These are phyloP conservation scores for Histomonas meleagridis DNA, from an alignment of 208 protist species.

Conservation along the genomic window DNA sequence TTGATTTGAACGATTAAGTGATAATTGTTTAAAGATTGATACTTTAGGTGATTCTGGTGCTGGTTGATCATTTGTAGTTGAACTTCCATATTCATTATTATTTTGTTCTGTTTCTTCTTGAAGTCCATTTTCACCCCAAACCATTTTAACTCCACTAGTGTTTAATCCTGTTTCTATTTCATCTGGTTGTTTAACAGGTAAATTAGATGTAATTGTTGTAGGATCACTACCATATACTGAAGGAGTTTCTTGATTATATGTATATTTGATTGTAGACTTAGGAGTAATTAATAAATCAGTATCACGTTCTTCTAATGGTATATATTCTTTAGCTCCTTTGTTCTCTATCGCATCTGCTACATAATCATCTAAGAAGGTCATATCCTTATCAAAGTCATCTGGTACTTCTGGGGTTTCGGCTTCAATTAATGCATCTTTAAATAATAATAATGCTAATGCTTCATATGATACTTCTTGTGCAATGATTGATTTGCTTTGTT, in stretches of 20 bases:
- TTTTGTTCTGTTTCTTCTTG: neutral
- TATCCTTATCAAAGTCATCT: neutral
- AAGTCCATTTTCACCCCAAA: neutral
- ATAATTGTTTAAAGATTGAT: neutral
- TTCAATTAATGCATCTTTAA: neutral
- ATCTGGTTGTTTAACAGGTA: neutral
- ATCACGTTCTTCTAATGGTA: slow-evolving; percentile 12
- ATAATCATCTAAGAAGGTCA: neutral
- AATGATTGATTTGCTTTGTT: neutral
- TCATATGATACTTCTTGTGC: slow-evolving; percentile 14
- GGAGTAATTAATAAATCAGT: neutral
- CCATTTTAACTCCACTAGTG: neutral
- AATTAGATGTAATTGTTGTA: neutral
- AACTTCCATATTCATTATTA: neutral
- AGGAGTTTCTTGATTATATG: neutral
- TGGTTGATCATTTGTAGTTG: neutral
- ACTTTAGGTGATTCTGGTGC: neutral
- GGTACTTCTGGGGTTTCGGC: neutral
- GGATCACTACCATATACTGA: neutral
- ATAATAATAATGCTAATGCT: neutral
- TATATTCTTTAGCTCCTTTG: neutral
- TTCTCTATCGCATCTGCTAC: neutral
- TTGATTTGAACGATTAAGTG: neutral
- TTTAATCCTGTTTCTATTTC: neutral
- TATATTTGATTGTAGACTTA: neutral